Base-by-base conservation (phyloP, 2,329 filamentous ascomycete genomes). In the Trichoderma guizhouense region DNA sequence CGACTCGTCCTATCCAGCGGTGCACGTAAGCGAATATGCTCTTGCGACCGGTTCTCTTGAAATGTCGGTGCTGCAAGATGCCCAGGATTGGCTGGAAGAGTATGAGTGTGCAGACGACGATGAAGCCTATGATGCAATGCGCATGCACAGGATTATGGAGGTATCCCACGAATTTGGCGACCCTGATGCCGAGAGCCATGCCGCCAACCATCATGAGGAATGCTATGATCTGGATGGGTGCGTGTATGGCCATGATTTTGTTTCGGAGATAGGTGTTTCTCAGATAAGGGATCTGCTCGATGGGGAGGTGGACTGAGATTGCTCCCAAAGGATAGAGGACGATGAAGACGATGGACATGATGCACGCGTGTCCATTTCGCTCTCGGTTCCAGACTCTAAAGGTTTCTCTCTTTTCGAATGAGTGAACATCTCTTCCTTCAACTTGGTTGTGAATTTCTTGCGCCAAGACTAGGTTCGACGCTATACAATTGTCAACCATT, bases 261-360 rank as follows among this genome's bases (percentile, higher is more conserved):
- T 61, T 60, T 47, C 28, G 66, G 57, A 69, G 55, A 32, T 69
- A 69, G 14, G 66, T 69, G 36, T 51, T 69, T 26, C n/a, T 60
- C 2, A 69, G 28, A n/a, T 47, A 47, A 15, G 66, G 66, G n/a
- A 69, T 69, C 11, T 61, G 66, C 5, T 61, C 24, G 8, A 69
- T 60, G 12, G 66, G 66, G 24, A 69, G 66, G 55, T 51, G 66
- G 26, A 69, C 24, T 24, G 66, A 69, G 36, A 69, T 69, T 18
- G 66, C 66, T 15, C 66, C 66, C 2, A 69, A 57, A 3, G 66
- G 66, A 24, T 61, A 69, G 6, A 69, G 55, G n/a, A 69, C 55
- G 39, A 69, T 61, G 66, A 69, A 69, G 66, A 69, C 66, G 55
- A 69, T 69, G 18, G 66, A 69, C 66, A 69, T 69, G 55, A 69